Evolutionary conservation across 352 stramenopile genomes (phyloP), one percentile per base, ranked within the genome.

Genomic region (Globisporangium apiculatum): DNA sequence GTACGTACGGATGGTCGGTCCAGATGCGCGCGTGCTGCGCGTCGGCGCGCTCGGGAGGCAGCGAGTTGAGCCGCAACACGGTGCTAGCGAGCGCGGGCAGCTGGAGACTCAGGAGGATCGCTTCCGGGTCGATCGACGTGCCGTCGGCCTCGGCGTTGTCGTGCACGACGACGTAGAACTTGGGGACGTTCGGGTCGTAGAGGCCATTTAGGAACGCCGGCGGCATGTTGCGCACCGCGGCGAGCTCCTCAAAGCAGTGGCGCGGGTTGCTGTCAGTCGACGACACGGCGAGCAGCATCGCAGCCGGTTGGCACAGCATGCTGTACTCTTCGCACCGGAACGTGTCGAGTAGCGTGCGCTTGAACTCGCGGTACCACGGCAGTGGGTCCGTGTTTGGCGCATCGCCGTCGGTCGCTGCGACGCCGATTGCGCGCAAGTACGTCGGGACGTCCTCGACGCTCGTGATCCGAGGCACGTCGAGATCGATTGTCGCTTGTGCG

Each of bases 81-180:
- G 72, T 63, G 1, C 80, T 78, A 1, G 79, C 76, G 2, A 58
- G 58, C 6, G 70, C 54, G 0, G 76, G 63, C 7, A 94, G 71
- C 48, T 79, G 79, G 51, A 94, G 68, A 55, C 83, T 88, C 31
- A 65, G 67, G n/a, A 90, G 65, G 55, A 94, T 92, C 7, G 75
- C 68, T 11, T 90, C 80, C 8, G 82, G 72, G 63, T 94, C 84
- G 43, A 94, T 94, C 0, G 73, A 76, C 38, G 84, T 94, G 37
- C 80, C 78, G 10, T 86, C 69, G 1, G 84, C 89, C 66, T 96
- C 83, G 41, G 73, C 58, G 5, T 80, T 62, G 64, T 97, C 89
- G 55, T 97, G 89, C 31, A 97, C 45, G 14, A 97, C 73, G n/a
- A 97, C 61, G 61, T 91, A 96, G 57, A 90, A 95, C 60, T 94